Evolutionary conservation across 1,284 basidiomycete genomes (phyloP), one percentile per base, ranked within the genome.

Genomic region (Microbotryum violaceum): DNA sequence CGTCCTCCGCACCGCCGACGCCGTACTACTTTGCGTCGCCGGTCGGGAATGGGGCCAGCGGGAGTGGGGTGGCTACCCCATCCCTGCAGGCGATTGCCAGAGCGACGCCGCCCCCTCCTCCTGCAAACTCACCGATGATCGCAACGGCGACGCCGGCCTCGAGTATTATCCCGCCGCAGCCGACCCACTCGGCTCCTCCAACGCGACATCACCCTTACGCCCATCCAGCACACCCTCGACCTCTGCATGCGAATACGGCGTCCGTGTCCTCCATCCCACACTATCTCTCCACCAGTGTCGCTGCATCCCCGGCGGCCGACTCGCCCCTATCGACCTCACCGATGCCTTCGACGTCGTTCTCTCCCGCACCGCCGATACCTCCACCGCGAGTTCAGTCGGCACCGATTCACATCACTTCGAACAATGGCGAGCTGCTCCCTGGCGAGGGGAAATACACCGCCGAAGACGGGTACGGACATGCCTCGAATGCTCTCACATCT

Each of bases 161-260:
- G 37, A 42, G 12, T 42, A 42, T 42, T 42, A 21, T n/a, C 29
- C 49, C 27, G 9, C 56, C 27, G 16, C 49, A n/a, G 20, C 42
- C 49, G 12, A 16, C 37, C 21, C 45, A 55, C 27, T 49, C 48
- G 3, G 29, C 58, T 27, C 47, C 49, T n/a, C 23, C 56, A 4
- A 62, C 60, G 25, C 53, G 67, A 8, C 67, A 69, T 52, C 67
- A 69, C 31, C 67, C 67, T 4, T 69, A 69, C 61, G 67, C 67
- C 2, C 67, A 69, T 51, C 60, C 67, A 20, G 23, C 58, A 7
- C 58, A 60, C 37, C 12, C 47, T 10, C 44, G 29, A 25, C 55
- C 48, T 42, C 21, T 25, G 18, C 61, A 9, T 42, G 52, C 4
- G 47, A 61, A 44, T 25, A 42, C 46, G 20, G 8, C 46, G 4